Evolutionary conservation across 805 yeast species (phyloP).

Genomic region (Candida manassasensis): DNA sequence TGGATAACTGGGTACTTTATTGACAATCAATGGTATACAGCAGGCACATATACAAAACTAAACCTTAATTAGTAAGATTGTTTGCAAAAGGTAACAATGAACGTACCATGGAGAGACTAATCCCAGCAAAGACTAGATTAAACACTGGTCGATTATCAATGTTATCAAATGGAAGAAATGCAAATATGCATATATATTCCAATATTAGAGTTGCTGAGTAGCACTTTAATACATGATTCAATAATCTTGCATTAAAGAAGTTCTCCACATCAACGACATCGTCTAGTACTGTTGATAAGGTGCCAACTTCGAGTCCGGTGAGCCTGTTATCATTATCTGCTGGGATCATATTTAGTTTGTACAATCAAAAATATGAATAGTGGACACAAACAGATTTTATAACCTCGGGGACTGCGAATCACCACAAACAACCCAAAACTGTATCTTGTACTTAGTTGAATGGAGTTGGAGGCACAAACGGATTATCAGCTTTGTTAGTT

Average conservation of each 20-base stretch:
- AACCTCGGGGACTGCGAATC: too few relatives aligned
- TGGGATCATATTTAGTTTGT: too few relatives aligned
- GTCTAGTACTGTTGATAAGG: too few relatives aligned
- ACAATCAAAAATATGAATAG: too few relatives aligned
- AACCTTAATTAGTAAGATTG: not conserved
- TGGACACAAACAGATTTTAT: too few relatives aligned
- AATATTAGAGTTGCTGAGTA: conserved; percentile 20
- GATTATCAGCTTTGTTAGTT: conserved; percentile 12
- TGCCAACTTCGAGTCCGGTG: too few relatives aligned
- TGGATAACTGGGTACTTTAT: not conserved
- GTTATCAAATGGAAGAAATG: conserved; percentile 30
- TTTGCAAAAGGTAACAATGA: not conserved
- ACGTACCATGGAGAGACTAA: conserved; percentile 19
- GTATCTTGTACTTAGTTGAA: not conserved
- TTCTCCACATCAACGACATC: too few relatives aligned
- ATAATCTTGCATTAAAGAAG: too few relatives aligned
- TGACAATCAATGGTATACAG: not conserved
- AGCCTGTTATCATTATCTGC: too few relatives aligned
- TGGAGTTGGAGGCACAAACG: conserved; percentile 19
- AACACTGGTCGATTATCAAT: conserved; percentile 29
- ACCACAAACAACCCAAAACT: too few relatives aligned
- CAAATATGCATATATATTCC: conserved; percentile 27
- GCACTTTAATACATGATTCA: too few relatives aligned
- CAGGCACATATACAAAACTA: conserved; percentile 5
- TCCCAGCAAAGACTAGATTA: conserved; percentile 17